Conservation (phyloP, 768 basidiomycete genomes). For the Lentinula edodes region DNA sequence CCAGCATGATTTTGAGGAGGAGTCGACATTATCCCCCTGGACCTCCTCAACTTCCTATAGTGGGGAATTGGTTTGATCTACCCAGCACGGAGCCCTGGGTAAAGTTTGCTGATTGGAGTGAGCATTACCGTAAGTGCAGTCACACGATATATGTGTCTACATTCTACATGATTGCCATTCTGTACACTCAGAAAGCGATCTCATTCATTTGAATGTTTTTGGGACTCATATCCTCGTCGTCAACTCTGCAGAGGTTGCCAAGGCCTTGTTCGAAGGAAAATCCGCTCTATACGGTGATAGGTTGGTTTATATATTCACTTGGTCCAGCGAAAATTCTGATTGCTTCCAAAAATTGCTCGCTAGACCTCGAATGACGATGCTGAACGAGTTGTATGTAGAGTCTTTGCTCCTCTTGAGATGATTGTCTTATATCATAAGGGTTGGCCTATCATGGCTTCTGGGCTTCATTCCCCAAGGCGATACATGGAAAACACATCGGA, state of each 20-base stretch:
- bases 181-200: slow-evolving; percentile 10
- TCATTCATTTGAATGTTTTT: slow-evolving; percentile 15
- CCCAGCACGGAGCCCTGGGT: slow-evolving; percentile 31
- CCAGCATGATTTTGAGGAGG: neutral
- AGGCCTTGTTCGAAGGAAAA: slow-evolving; percentile 12
- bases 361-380: slow-evolving; percentile 16
- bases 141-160: neutral
- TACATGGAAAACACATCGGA: slow-evolving; percentile 13
- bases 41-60: slow-evolving; percentile 28
- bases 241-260: slow-evolving; percentile 14
- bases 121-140: slow-evolving; percentile 21
- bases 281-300: slow-evolving; percentile 16
- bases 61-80: slow-evolving; percentile 34
- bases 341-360: neutral
- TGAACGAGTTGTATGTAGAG: slow-evolving; percentile 12
- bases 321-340: neutral
- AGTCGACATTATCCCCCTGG: slow-evolving; percentile 25
- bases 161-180: neutral
- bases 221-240: slow-evolving; percentile 14
- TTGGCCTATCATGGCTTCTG: slow-evolving; percentile 17
- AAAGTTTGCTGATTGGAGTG: slow-evolving; percentile 30
- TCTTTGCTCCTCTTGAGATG: neutral
- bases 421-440: neutral
- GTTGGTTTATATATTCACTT: slow-evolving; percentile 9
- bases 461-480: slow-evolving; percentile 16